Base-by-base conservation (phyloP, 1,284 basidiomycete species). In the Somion occarium region DNA sequence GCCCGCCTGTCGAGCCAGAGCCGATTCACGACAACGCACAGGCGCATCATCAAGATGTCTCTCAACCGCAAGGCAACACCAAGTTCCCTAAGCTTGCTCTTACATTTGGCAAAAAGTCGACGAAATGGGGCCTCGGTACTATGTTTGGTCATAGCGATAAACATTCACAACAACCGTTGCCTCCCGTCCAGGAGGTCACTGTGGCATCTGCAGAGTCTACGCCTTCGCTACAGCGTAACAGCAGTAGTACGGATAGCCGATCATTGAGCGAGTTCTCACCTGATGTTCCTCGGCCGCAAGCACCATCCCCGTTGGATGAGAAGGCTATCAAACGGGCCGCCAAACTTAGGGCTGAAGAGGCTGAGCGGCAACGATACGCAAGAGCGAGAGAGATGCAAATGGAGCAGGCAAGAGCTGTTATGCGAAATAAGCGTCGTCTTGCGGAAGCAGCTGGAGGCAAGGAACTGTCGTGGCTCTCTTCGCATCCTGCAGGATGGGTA, bases 321-420 rank as follows among this genome's bases (percentile, higher is more conserved):
- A 91, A 96, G 64, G 77, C 85, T 53, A 78, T 83, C 56, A 93
- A 93, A 76, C 94, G 95, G 74, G 91, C 95, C 69, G 91, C 90
- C 1, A 88, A 94, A 66, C 80, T 85, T 47, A 73, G 89, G 48
- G 85, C 88, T 34, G 83, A 83, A 52, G 93, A 98, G 68, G 88
- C 91, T 23, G 93, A 96, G 73, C 85, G 88, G 65, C 88, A 92
- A 55, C 86, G 88, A 56, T 90, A 93, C 54, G 83, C 86, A 53
- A 80, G 91, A 44, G 84, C 82, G 25, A 82, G 88, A 67, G 83
- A 84, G 65, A 81, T 71, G 62, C 80, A 85, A 59, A 79, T 74
- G 61, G 95, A 98, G 61, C 88, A 96, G 61, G 93, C 96, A 4
- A 82, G 96, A 48, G 94, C 93, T 37, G 96, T 98, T 67, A 89